Base-by-base conservation (phyloP, 1,139 yeast genomes). In the Chernovozyma sophiae-reginae region DNA sequence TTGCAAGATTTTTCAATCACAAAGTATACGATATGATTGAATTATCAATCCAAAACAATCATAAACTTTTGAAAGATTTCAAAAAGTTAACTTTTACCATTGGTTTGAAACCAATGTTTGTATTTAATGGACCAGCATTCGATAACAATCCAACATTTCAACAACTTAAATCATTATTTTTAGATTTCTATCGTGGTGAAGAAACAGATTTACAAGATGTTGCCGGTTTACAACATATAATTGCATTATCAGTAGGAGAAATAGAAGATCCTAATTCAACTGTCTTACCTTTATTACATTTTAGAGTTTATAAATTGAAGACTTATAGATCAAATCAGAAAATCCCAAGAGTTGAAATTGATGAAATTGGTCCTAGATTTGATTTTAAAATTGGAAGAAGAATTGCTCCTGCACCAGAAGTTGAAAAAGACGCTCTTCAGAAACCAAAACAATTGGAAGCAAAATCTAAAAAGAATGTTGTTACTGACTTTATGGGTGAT, bases 11-110 rank as follows among this genome's bases (percentile, higher is more conserved):
- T 33, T 92, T 92, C 69, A 89, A 87, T 59, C 85, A 79, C 62
- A 86, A 87, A 59, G 68, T 92, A 17, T 90, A 83, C 56, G 99
- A 92, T 58, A 92, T 92, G 97, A 72, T 92, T 53, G 99, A 94
- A 65, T 71, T 92, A 43, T 76, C 85, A 39, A 77, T 90, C 36
- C 80, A 78, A 46, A 77, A 77, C 37, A 77, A 81, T 55, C 75
- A 64, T 58, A 87, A 86, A 58, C 69, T 90, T 35, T 68, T 92
- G 42, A 68, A 75, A 45, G 97, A 92, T 49, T 92, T 92, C 70
- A 81, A 75, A 49, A 84, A 84, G 52, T 61, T 72, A 39, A 86
- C 97, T 1, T 87, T 90, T 62, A 77, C 84, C 34, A 70, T 92
- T 34, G 99, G 99, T 22, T 71, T 90, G 59, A 90, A 87, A 60